Percentiles rank a stretch among this genome's conserved stretches.
These are phyloP conservation scores for Claviceps maximensis DNA, from an alignment of 2,329 filamentous ascomycete genomes.

Conservation along the genomic window DNA sequence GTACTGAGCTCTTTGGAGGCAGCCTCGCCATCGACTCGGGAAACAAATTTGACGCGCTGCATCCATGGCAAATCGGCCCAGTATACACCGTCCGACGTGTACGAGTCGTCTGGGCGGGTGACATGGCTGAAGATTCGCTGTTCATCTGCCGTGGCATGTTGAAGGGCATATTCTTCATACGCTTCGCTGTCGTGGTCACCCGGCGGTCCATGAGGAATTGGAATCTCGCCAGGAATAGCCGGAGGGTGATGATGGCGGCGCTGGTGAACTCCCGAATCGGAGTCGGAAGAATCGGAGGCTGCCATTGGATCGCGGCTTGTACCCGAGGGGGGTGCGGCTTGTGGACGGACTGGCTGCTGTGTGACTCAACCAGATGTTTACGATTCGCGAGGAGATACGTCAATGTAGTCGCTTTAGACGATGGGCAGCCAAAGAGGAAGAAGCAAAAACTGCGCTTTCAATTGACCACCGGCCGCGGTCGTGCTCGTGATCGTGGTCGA, in stretches of 20 bases:
- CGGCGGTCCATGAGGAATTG: slow-evolving; percentile 36
- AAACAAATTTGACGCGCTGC: slow-evolving; percentile 64
- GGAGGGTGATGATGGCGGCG: slow-evolving; percentile 12
- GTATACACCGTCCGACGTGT: slow-evolving; percentile 70
- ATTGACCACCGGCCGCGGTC: background rate
- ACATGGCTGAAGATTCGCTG: slow-evolving; percentile 60
- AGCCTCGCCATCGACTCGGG: slow-evolving; percentile 58
- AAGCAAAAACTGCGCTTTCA: background rate
- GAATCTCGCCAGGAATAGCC: slow-evolving; percentile 37
- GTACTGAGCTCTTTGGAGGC: slow-evolving; percentile 49
- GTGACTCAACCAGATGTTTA: background rate
- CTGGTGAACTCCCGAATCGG: slow-evolving; percentile 1
- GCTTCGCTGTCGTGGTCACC: slow-evolving; percentile 37
- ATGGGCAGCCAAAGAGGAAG: background rate
- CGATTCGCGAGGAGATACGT: background rate
- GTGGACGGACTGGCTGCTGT: background rate
- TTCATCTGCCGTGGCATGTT: slow-evolving; percentile 33
- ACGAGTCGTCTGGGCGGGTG: slow-evolving; percentile 79
- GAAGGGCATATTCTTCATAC: slow-evolving; percentile 32
- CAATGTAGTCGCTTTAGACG: background rate
- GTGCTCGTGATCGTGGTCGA: background rate
- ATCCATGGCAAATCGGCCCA: slow-evolving; percentile 75
- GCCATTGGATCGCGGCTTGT: slow-evolving; percentile 1
- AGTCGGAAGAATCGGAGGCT: slow-evolving; percentile 2
- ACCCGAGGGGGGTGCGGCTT: background rate